Evolutionary conservation across 148 eudicot genomes (phyloP).

Genomic region (Fagopyrum tataricum): DNA sequence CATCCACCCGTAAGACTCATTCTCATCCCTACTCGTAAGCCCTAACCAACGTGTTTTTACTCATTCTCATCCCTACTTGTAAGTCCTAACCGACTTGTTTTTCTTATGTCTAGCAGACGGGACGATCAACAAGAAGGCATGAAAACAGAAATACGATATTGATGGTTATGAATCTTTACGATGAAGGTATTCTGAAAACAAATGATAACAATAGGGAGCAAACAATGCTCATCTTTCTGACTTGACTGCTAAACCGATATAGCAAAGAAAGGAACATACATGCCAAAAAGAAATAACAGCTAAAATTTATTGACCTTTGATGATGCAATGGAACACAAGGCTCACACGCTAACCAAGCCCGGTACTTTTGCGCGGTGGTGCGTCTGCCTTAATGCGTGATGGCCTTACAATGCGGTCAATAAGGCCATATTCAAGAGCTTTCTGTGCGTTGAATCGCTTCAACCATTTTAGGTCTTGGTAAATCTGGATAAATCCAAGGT

Average conservation of each 20-base stretch:
- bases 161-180: background rate
- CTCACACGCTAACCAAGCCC: constrained; percentile 52
- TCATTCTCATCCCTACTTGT: no score
- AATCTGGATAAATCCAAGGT: constrained; percentile 42
- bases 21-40: no score
- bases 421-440: constrained; percentile 83
- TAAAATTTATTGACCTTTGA: background rate
- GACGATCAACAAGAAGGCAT: background rate
- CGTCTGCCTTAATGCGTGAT: constrained; percentile 51
- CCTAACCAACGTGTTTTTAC: no score
- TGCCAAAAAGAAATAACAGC: background rate
- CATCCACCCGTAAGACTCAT: no score
- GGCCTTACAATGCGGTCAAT: constrained; percentile 79
- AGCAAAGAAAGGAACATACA: constrained; percentile 2
- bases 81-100: no score
- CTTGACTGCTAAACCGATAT: background rate
- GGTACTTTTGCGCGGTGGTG: constrained; percentile 48
- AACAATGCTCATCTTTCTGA: background rate
- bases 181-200: background rate
- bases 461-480: constrained; percentile 53
- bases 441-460: constrained; percentile 64
- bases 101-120: no score
- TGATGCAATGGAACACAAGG: constrained; percentile 7
- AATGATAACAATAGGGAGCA: no score
- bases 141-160: background rate